phyloP scores from a whole-genome alignment of 2,329 filamentous ascomycete species.

The Nemania abortiva region DNA sequence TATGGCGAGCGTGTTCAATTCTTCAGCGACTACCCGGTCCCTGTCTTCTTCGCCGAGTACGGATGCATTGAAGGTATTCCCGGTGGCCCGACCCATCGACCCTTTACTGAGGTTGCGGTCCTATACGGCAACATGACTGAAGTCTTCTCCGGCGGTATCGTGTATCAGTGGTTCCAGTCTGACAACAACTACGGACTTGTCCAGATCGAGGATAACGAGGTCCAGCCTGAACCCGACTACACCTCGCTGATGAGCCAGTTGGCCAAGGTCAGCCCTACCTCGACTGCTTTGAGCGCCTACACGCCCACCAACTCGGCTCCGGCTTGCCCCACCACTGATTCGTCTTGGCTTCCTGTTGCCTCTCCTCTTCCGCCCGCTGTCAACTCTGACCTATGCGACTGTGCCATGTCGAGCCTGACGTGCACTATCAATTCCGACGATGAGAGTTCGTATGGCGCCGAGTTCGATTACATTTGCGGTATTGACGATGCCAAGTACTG shows the following conservation, averaged over 20 bases:
- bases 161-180: slow-evolving; percentile 99
- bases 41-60: slow-evolving; percentile 98
- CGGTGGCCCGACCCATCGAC: slow-evolving; percentile 71
- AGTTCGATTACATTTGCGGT: slow-evolving; percentile 83
- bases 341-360: slow-evolving; percentile 75
- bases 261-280: slow-evolving; percentile 73
- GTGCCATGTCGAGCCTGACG: slow-evolving; percentile 81
- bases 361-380: slow-evolving; percentile 82
- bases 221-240: slow-evolving; percentile 80
- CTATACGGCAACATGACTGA: slow-evolving; percentile 86
- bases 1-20: slow-evolving; percentile 87
- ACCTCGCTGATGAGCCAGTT: slow-evolving; percentile 77
- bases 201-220: slow-evolving; percentile 67
- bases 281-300: slow-evolving; percentile 76
- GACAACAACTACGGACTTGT: slow-evolving; percentile 89
- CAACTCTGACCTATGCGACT: slow-evolving; percentile 82
- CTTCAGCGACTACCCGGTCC: slow-evolving; percentile 89
- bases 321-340: slow-evolving; percentile 75
- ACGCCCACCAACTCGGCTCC: slow-evolving; percentile 76
- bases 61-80: slow-evolving; percentile 81
- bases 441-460: slow-evolving; percentile 69
- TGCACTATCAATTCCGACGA: slow-evolving; percentile 74
- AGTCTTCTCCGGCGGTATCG: slow-evolving; percentile 95
- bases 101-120: slow-evolving; percentile 85
- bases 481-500: slow-evolving; percentile 65